Conservation (phyloP, 768 basidiomycete species). For the Brasilioporus rufonigricans region DNA sequence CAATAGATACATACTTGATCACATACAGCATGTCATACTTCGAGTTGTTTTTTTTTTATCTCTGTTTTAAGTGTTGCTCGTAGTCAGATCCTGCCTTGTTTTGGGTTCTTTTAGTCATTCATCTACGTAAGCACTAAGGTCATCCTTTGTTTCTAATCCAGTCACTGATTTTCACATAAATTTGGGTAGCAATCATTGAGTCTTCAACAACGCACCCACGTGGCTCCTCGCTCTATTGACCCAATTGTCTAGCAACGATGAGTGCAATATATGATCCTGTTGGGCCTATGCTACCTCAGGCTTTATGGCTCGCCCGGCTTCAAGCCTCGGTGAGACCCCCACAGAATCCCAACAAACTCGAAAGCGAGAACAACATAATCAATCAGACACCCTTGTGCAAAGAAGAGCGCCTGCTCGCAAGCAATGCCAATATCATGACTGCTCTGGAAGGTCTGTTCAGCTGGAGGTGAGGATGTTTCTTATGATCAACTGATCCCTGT, state of each 20-base stretch:
- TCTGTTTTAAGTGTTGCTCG: no score
- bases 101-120: no score
- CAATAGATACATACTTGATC: no score
- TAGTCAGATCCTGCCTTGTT: no score
- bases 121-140: no score
- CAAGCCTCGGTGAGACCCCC: not conserved
- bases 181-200: no score
- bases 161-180: no score
- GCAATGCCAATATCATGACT: conserved; percentile 23
- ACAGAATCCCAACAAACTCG: not conserved
- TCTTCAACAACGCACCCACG: no score
- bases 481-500: no score
- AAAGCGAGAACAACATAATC: conserved; percentile 9
- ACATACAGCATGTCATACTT: no score
- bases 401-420: conserved; percentile 23
- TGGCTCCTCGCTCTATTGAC: not conserved
- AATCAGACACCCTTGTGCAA: conserved; percentile 17
- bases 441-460: conserved; percentile 39
- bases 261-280: conserved; percentile 17
- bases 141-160: no score
- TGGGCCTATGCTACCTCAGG: conserved; percentile 31
- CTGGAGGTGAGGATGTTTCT: conserved; percentile 31
- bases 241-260: not conserved
- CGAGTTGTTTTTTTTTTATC: no score
- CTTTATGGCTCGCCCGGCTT: conserved; percentile 6